Conservation (phyloP, 192 early-diverging fungal species). For the Coemansia sp. region DNA sequence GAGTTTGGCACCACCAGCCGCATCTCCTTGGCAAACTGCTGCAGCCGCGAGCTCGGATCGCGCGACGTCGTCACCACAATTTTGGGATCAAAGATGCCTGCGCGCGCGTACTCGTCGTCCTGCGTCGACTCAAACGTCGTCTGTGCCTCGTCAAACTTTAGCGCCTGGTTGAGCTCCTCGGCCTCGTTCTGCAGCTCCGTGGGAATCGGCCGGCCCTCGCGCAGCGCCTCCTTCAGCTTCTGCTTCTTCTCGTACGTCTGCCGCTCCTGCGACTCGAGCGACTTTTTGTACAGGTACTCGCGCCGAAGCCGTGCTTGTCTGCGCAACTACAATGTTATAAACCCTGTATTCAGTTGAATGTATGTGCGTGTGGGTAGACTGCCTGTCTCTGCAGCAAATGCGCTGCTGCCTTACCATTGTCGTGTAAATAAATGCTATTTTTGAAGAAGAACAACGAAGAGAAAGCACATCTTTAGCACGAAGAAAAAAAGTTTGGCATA, state of each 20-base stretch:
- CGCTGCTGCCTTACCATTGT: not conserved
- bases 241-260: constrained; percentile 94
- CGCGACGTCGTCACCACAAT: constrained; percentile 95
- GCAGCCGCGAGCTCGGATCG: constrained; percentile 87
- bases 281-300: constrained; percentile 97
- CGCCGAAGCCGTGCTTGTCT: constrained; percentile 83
- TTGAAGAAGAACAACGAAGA: too few relatives aligned
- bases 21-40: constrained; percentile 98
- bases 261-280: constrained; percentile 89
- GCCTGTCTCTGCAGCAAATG: not conserved
- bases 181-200: constrained; percentile 83
- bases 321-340: constrained; percentile 52
- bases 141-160: constrained; percentile 89
- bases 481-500: not conserved
- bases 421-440: not conserved
- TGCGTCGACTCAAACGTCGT: constrained; percentile 69
- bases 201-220: constrained; percentile 85
- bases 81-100: constrained; percentile 93
- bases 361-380: not conserved
- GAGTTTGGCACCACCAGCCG: constrained; percentile 93
- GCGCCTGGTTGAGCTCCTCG: constrained; percentile 67
- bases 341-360: too few relatives aligned
- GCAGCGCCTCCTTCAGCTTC: constrained; percentile 86
- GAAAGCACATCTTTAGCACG: not conserved
- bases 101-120: constrained; percentile 96